Base-by-base conservation (phyloP, 371 early-diverging fungal species). In the Apophysomyces trapeziformis region DNA sequence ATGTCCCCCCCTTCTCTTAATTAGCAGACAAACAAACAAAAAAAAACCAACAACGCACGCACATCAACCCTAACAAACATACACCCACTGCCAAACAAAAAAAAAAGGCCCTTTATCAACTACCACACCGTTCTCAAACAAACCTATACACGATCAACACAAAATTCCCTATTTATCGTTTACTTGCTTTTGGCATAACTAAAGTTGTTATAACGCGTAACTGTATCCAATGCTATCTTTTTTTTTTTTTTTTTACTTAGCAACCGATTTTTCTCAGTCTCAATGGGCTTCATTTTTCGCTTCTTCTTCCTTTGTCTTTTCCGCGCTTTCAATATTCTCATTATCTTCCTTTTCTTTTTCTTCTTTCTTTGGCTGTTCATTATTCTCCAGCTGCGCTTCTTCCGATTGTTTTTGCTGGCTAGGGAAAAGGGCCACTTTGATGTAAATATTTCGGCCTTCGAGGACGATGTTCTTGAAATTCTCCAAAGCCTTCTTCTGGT, bases 401-500 rank as follows among this genome's bases (percentile, higher is more conserved):
- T 41, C 41, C 1, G 41, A 41, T 13, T 35, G 16, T 26, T 66
- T 54, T 37, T 43, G 11, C 26, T 44, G 41, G 14, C 11, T 21
- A 41, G 68, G 54, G 54, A 88, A 89, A 58, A 89, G 76, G 14
- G 95, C 94, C 43, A 92, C 82, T 78, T 91, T 92, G 69, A 96
- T 83, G 66, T 81, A 83, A 54, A 94, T 71, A 16, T 71, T 76
- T 57, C 95, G 89, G 14, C 86, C 93, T 36, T 93, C 91, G 38
- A 90, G 82, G 38, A 72, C 64, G 26, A 86, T 80, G 65, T 82
- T 81, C 66, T 82, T 84, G 60, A 92, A 66, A 65, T 85, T 84
- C 39, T 86, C 85, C 45, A 96, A 67, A 12, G 90, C 95, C 66
- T 85, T 86, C 59, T 83, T 72, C 80, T 95, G 97, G 67, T 96